Evolutionary conservation across 139 green algal genomes (phyloP).

Genomic region (Micractinium sp.): DNA sequence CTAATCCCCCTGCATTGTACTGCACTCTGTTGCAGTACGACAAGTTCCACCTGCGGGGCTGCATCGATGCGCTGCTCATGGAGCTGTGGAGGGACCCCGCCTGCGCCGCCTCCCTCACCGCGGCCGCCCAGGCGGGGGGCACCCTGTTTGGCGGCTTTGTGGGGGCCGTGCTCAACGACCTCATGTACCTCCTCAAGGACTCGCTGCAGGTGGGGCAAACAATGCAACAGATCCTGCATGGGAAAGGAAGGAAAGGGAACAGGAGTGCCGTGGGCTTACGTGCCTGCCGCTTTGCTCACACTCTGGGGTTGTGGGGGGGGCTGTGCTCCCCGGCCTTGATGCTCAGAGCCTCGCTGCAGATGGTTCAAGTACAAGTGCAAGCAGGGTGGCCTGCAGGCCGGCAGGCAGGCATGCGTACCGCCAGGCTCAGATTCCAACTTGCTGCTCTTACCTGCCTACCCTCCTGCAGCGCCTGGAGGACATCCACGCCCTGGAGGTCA

Average conservation of each 20-base stretch:
- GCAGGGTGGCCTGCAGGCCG: too few relatives aligned
- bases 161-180: constrained; percentile 72
- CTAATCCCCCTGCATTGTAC: too few relatives aligned
- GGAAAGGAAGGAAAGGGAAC: neutral
- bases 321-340: too few relatives aligned
- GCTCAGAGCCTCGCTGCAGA: too few relatives aligned
- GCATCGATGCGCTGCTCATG: constrained; percentile 70
- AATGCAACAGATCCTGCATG: too few relatives aligned
- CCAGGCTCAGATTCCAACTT: too few relatives aligned
- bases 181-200: constrained; percentile 88
- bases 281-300: too few relatives aligned
- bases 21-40: constrained; percentile 48
- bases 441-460: neutral
- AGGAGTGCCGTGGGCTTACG: too few relatives aligned
- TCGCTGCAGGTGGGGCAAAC: neutral
- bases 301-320: too few relatives aligned
- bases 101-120: constrained; percentile 55
- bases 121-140: constrained; percentile 45
- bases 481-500: constrained; percentile 4
- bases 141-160: constrained; percentile 64
- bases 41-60: constrained; percentile 70
- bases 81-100: constrained; percentile 79
- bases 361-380: too few relatives aligned
- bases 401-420: too few relatives aligned
- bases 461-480: too few relatives aligned